Conservation (phyloP, 345 rosid genomes). For the Odontarrhena argentea region DNA sequence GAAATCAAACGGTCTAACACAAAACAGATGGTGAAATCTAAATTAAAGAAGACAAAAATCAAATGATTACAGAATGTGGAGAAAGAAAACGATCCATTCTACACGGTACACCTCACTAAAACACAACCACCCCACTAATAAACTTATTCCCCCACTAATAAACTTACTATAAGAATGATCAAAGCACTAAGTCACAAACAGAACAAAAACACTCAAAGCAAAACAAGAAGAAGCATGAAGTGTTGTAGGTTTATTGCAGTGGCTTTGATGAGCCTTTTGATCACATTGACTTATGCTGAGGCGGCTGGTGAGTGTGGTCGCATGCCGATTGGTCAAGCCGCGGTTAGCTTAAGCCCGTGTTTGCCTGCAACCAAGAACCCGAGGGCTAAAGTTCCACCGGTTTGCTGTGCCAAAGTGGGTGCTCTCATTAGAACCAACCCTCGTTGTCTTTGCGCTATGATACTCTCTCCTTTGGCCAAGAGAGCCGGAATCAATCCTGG, state of each 20-base stretch:
- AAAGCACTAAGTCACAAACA: conserved; percentile 32
- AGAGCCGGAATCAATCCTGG: conserved; percentile 75
- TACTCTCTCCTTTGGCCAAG: conserved; percentile 80
- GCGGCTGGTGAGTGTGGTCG: conserved; percentile 77
- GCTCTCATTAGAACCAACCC: conserved; percentile 69
- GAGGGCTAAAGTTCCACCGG: conserved; percentile 53
- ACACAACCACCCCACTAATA: conserved; percentile 42
- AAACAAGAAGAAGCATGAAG: conserved; percentile 35
- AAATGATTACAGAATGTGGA: conserved; percentile 33
- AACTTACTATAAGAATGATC: conserved; percentile 33
- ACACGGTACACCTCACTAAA: conserved; percentile 30
- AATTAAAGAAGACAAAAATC: conserved; percentile 28
- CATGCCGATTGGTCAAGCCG: conserved; percentile 64
- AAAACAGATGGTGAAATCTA: conserved; percentile 40
- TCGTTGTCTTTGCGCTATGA: conserved; percentile 71
- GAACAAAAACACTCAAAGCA: conserved; percentile 14
- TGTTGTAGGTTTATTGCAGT: conserved; percentile 30
- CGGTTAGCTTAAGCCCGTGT: conserved; percentile 79
- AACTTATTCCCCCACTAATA: conserved; percentile 35
- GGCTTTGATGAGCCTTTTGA: conserved; percentile 41
- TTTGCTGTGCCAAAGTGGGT: conserved; percentile 71
- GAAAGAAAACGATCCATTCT: neutral
- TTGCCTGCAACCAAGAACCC: conserved; percentile 62
- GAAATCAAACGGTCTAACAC: conserved; percentile 6
- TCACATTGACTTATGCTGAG: conserved; percentile 29